Evolutionary conservation across 352 stramenopile species (phyloP).

Genomic region (Pythium plurisporium): DNA sequence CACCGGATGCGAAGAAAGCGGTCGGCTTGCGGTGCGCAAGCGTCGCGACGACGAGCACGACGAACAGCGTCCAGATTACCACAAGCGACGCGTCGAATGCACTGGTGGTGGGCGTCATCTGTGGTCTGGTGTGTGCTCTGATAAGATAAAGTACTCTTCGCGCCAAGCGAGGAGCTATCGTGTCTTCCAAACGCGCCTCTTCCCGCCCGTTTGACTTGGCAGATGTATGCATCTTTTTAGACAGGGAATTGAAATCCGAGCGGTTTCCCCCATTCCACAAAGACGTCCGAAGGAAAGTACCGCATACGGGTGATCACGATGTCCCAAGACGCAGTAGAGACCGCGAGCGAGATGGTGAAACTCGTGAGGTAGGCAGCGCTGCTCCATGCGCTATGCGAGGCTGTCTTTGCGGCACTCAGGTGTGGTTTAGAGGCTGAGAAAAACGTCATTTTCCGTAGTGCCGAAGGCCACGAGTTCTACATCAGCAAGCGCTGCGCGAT

Average conservation of each 20-base stretch:
- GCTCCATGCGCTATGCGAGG: neutral
- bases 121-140: neutral
- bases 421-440: constrained; percentile 9
- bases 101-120: constrained; percentile 2
- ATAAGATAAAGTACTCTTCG: too few relatives aligned
- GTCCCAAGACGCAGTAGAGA: constrained; percentile 46
- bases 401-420: neutral
- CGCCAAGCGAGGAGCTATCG: neutral
- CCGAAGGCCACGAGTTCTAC: constrained; percentile 94
- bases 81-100: constrained; percentile 40
- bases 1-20: constrained; percentile 13
- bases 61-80: constrained; percentile 31
- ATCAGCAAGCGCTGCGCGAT: constrained; percentile 92
- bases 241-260: constrained; percentile 4
- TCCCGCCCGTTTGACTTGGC: constrained; percentile 17
- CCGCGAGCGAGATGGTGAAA: constrained; percentile 69
- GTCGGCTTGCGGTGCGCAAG: constrained; percentile 15
- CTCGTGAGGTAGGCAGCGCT: constrained; percentile 55
- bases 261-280: constrained; percentile 6
- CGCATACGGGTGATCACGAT: constrained; percentile 30
- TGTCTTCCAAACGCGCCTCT: constrained; percentile 8
- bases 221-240: constrained; percentile 19
- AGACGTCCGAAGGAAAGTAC: neutral
- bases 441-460: constrained; percentile 41
- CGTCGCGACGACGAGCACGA: constrained; percentile 23